Conservation (phyloP, 1,139 yeast genomes). For the Lizanozyma gosingica region DNA sequence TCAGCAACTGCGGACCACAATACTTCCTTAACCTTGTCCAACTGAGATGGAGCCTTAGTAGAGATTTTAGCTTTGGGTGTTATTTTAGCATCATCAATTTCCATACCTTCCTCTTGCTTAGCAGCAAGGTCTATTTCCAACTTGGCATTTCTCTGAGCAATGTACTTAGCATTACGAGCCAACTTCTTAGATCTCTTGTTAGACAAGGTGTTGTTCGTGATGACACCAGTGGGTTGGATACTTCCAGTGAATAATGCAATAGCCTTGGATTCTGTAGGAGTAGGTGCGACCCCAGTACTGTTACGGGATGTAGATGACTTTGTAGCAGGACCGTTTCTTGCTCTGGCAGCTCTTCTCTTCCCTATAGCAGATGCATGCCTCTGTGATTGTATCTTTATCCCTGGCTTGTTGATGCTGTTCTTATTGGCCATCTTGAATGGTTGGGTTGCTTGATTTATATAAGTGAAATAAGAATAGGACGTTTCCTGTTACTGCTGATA, state of each 20-base stretch:
- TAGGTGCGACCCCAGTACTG: slow-evolving; percentile 26
- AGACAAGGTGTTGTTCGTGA: slow-evolving; percentile 58
- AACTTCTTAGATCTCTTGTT: slow-evolving; percentile 78
- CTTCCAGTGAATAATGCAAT: slow-evolving; percentile 51
- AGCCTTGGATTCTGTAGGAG: slow-evolving; percentile 49
- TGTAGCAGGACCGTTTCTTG: slow-evolving; percentile 35
- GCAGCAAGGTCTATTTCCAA: slow-evolving; percentile 40
- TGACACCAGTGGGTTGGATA: slow-evolving; percentile 24
- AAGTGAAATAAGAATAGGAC: not conserved
- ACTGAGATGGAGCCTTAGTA: slow-evolving; percentile 14
- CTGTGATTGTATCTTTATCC: slow-evolving; percentile 47
- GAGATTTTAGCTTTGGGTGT: slow-evolving; percentile 8
- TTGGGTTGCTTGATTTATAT: not conserved
- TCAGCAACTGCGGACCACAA: slow-evolving; percentile 44
- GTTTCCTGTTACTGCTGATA: not conserved
- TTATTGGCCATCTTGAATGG: slow-evolving; percentile 55
- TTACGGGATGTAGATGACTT: slow-evolving; percentile 40
- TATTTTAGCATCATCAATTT: slow-evolving; percentile 28
- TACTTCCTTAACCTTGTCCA: slow-evolving; percentile 51
- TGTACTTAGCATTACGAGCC: slow-evolving; percentile 69
- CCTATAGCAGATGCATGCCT: slow-evolving; percentile 47
- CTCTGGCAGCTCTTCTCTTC: slow-evolving; percentile 49
- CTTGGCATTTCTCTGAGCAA: slow-evolving; percentile 44
- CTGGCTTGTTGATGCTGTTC: slow-evolving; percentile 75
- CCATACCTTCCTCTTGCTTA: slow-evolving; percentile 40